phyloP scores from a whole-genome alignment of 345 rosid genomes.

The Citrus unshiu region DNA sequence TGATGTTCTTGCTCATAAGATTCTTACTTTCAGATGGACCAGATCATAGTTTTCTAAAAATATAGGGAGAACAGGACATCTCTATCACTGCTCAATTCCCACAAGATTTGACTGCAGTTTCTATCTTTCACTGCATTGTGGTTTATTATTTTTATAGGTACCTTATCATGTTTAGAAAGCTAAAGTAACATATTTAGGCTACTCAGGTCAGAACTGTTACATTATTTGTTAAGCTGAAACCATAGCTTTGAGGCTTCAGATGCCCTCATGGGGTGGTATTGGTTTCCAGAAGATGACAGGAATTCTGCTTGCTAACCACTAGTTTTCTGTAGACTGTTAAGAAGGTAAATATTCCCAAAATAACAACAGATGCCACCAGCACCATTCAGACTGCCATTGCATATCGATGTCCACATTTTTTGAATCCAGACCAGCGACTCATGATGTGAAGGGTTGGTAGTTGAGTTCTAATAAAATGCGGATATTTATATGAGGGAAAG shows the following conservation, averaged over 20 bases:
- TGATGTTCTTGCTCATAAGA: neutral
- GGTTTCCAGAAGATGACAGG: neutral
- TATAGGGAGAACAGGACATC: neutral
- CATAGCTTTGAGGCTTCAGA: neutral
- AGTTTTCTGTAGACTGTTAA: neutral
- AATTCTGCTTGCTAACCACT: neutral
- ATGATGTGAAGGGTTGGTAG: neutral
- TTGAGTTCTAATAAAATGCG: neutral
- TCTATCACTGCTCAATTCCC: neutral
- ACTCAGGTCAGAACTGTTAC: too few relatives aligned
- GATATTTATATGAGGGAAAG: too few relatives aligned
- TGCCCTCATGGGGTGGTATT: neutral
- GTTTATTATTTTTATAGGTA: too few relatives aligned
- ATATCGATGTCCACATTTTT: neutral
- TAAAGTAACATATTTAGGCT: too few relatives aligned
- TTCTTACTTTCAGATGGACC: neutral
- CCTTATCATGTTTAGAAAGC: too few relatives aligned
- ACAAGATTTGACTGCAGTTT: neutral
- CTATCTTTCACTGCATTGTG: neutral
- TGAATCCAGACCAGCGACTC: too few relatives aligned
- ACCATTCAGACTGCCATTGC: neutral
- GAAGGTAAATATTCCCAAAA: neutral
- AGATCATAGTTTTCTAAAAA: neutral
- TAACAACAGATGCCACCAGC: neutral
- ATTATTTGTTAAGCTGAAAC: neutral